phyloP scores from a whole-genome alignment of 2,329 filamentous ascomycete genomes.

The Arachnopeziza araneosa region DNA sequence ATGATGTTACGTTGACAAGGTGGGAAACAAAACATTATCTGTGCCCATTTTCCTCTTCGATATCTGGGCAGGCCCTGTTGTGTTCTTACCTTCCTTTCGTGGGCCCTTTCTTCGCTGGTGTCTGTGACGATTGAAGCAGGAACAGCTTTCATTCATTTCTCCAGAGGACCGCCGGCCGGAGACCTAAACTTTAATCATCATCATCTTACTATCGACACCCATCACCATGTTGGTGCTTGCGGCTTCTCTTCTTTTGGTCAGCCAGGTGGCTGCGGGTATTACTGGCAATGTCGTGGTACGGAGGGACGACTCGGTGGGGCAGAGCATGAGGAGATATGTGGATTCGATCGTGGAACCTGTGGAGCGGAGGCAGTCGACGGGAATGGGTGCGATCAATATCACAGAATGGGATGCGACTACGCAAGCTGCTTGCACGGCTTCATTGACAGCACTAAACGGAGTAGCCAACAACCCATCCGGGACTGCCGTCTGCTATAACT shows the following conservation, averaged over 20 bases:
- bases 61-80: conserved; percentile 24
- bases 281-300: conserved; percentile 21
- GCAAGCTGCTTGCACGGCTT: conserved; percentile 51
- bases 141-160: conserved; percentile 14
- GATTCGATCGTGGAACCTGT: conserved; percentile 27
- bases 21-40: conserved; percentile 21
- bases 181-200: conserved; percentile 9
- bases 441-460: conserved; percentile 47
- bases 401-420: conserved; percentile 52
- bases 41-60: conserved; percentile 15
- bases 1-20: conserved; percentile 8
- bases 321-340: conserved; percentile 27
- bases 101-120: conserved; percentile 9
- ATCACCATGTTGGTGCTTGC: not conserved
- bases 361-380: conserved; percentile 20
- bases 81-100: conserved; percentile 20
- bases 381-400: conserved; percentile 35
- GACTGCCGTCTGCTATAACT: conserved; percentile 76
- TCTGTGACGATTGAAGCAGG: conserved; percentile 10
- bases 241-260: conserved; percentile 19
- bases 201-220: conserved; percentile 19
- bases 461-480: conserved; percentile 67
- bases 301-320: conserved; percentile 23
- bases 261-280: conserved; percentile 24
- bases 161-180: conserved; percentile 23